These are phyloP conservation scores for Brasenia schreberi DNA, from an alignment of 164 flowering plant species.

Conservation along the genomic window DNA sequence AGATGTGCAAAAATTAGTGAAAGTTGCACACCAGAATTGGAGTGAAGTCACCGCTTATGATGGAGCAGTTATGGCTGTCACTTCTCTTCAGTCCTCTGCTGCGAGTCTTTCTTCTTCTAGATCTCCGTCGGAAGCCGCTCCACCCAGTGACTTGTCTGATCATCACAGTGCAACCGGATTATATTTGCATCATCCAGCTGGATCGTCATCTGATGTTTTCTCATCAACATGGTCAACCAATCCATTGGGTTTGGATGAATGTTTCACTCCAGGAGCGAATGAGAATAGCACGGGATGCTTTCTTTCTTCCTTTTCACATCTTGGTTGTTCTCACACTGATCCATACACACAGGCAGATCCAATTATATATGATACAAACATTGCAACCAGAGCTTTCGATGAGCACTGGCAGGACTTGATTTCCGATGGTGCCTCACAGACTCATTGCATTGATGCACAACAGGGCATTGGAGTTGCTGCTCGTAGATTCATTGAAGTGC, in stretches of 20 bases:
- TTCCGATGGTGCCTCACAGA: conserved; percentile 14
- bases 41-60: conserved; percentile 35
- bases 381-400: conserved; percentile 28
- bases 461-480: conserved; percentile 36
- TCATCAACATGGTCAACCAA: conserved; percentile 18
- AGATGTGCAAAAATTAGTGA: conserved; percentile 38
- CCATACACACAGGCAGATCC: conserved; percentile 13
- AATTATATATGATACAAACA: conserved; percentile 23
- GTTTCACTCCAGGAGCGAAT: conserved; percentile 15
- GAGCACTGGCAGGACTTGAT: conserved; percentile 35
- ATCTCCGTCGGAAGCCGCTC: conserved; percentile 19
- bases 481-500: conserved; percentile 24
- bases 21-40: conserved; percentile 42
- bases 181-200: conserved; percentile 20
- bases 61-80: conserved; percentile 18
- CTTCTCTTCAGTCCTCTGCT: conserved; percentile 20
- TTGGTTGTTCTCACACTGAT: conserved; percentile 9
- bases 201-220: conserved; percentile 35
- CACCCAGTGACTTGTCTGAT: conserved; percentile 10
- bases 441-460: conserved; percentile 21
- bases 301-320: conserved; percentile 21
- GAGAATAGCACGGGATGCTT: conserved; percentile 32
- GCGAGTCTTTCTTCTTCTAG: conserved; percentile 13
- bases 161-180: conserved; percentile 20
- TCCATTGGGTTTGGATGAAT: neutral